Conservation (phyloP, 2,329 filamentous ascomycete genomes). For the Trichoderma atrobrunneum region DNA sequence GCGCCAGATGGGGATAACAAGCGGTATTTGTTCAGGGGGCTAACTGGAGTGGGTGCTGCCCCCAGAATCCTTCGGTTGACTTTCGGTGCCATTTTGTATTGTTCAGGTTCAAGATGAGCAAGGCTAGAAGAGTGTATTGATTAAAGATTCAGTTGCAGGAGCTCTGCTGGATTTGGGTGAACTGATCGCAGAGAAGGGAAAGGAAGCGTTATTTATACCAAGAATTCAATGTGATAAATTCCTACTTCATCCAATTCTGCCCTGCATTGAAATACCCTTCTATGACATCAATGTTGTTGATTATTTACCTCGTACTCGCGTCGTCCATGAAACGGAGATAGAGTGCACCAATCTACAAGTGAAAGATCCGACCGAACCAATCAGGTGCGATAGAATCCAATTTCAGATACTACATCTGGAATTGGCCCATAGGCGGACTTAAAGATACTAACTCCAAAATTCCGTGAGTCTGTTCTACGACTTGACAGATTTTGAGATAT, state of each 20-base stretch:
- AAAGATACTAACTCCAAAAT: background rate
- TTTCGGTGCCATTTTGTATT: background rate
- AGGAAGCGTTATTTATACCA: background rate
- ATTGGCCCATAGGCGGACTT: background rate
- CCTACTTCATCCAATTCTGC: background rate
- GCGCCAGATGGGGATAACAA: conserved; percentile 64
- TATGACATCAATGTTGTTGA: background rate
- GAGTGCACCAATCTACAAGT: background rate
- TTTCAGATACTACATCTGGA: background rate
- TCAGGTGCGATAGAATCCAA: background rate
- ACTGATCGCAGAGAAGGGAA: background rate
- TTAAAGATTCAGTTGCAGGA: background rate
- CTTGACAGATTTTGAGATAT: background rate
- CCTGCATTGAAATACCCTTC: background rate
- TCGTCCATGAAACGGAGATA: background rate
- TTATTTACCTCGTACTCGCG: background rate
- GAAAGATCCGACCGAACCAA: background rate
- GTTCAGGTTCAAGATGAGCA: background rate
- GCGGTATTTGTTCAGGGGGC: conserved; percentile 62
- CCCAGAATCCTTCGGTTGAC: background rate
- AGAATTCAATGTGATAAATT: background rate
- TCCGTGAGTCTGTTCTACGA: background rate
- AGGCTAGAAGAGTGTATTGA: background rate
- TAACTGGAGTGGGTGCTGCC: conserved; percentile 49
- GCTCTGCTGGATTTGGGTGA: background rate